Conservation (phyloP, 371 early-diverging fungal species). For the Aphelidium insulamus region DNA sequence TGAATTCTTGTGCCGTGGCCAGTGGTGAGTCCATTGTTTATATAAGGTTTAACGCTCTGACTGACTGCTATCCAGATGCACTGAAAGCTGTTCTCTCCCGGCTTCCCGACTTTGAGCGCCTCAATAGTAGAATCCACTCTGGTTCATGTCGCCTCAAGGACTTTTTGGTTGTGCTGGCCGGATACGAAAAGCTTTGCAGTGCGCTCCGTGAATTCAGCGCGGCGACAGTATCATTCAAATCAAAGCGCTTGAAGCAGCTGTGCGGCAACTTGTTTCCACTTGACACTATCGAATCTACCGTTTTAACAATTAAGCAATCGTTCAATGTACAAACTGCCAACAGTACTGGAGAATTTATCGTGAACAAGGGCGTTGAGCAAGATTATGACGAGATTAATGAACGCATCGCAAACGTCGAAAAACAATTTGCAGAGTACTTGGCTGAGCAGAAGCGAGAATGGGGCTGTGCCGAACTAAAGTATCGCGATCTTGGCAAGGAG, state of each 20-base stretch:
- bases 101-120: slow-evolving; percentile 82
- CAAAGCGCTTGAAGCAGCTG: not conserved
- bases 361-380: slow-evolving; percentile 44
- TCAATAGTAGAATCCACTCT: slow-evolving; percentile 72
- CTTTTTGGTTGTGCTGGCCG: slow-evolving; percentile 35
- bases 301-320: no score
- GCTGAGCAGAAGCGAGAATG: slow-evolving; percentile 22
- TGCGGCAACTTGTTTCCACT: not conserved
- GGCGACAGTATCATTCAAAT: no score
- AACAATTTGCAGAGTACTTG: slow-evolving; percentile 37
- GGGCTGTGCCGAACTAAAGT: slow-evolving; percentile 28
- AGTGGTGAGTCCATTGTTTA: slow-evolving; percentile 20
- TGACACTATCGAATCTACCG: slow-evolving; percentile 1
- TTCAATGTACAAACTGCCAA: no score
- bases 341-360: slow-evolving; percentile 37
- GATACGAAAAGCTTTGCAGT: no score
- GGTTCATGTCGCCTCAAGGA: slow-evolving; percentile 54
- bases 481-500: slow-evolving; percentile 85
- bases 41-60: slow-evolving; percentile 13
- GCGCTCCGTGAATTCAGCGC: no score
- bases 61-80: slow-evolving; percentile 9
- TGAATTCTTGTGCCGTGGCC: slow-evolving; percentile 14
- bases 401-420: slow-evolving; percentile 26
- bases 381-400: slow-evolving; percentile 42
- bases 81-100: slow-evolving; percentile 11